Conservation (phyloP, 768 basidiomycete genomes). For the Mycena amicta region DNA sequence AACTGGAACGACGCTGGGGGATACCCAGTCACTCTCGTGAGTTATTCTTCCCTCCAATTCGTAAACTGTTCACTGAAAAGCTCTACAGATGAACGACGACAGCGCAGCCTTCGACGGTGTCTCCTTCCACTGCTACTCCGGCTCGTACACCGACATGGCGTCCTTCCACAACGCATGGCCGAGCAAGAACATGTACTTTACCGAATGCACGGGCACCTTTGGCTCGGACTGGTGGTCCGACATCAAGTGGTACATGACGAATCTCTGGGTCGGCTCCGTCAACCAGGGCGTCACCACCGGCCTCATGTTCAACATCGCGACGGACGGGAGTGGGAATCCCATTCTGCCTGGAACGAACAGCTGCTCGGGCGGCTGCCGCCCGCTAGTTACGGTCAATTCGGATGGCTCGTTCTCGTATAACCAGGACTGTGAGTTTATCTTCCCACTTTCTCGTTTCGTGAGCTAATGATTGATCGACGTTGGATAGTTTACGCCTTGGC, state of each 20-base stretch:
- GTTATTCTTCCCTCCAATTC: too few species aligned
- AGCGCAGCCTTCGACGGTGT: constrained; percentile 62
- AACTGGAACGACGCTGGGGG: constrained; percentile 71
- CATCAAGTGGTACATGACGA: constrained; percentile 78
- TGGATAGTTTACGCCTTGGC: constrained; percentile 61
- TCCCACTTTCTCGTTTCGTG: neutral
- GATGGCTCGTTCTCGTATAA: constrained; percentile 66
- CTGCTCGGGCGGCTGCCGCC: constrained; percentile 67
- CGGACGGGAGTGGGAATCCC: constrained; percentile 60
- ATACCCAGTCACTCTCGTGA: constrained; percentile 65
- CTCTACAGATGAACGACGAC: constrained; percentile 63
- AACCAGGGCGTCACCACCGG: constrained; percentile 45
- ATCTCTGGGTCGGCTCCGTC: constrained; percentile 37
- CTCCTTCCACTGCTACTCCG: constrained; percentile 62
- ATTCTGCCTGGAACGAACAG: constrained; percentile 64
- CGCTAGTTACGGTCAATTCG: constrained; percentile 66
- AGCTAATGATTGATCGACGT: neutral
- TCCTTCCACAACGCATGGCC: constrained; percentile 14
- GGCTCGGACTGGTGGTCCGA: constrained; percentile 77
- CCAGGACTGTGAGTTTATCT: constrained; percentile 52
- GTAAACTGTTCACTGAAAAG: too few species aligned
- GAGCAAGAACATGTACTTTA: constrained; percentile 14
- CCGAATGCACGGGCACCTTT: constrained; percentile 16
- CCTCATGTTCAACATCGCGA: constrained; percentile 77
- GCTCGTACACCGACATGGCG: constrained; percentile 1